Evolutionary conservation across 2,329 filamentous ascomycete genomes (phyloP), one percentile per base, ranked within the genome.

Genomic region (Samsoniella hepiali): DNA sequence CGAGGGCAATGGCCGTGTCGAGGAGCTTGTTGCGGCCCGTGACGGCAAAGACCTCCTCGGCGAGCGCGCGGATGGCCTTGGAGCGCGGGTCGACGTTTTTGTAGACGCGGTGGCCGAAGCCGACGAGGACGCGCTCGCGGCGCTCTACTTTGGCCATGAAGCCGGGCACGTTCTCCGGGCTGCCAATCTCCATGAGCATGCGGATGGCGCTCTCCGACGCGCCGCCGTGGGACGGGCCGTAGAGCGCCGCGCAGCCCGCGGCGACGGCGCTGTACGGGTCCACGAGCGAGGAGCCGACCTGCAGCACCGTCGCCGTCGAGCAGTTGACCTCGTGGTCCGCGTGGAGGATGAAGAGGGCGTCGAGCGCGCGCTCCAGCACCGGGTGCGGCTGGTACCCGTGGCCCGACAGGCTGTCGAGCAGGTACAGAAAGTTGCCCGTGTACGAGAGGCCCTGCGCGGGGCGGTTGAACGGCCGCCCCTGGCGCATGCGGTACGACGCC

Each of bases 291-390:
- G 80, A 83, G 8, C 84, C 82, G 27, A 85, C 82, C 63, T 85
- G 82, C 17, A 86, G 73, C 38, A 84, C 78, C 1, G 83, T 81
- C 1, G 84, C 82, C 0, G 83, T 85, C 2, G 82, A 82, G 68
- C 82, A 80, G 67, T 85, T 84, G 70, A 86, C 82, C 65, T 85
- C 84, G 68, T 87, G 84, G 67, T 87, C 84, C 2, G 82, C 80
- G 66, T 84, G 82, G 31, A 86, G 77, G 61, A 85, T 81, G 68
- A 83, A 83, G 3, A 86, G 76, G 6, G 78, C 77, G 60, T 85
- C 81, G 17, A 86, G 72, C n/a, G 78, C 78, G 66, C 77, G 78
- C 56, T 80, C 80, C 8, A 85, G 72, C 4, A 80, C 77, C 0
- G 80, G 77, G 63, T 84, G 79, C 0, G 83, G 82, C 22, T 72